These are phyloP conservation scores for Saraca asoca DNA, from an alignment of 331 rosid species.

Conservation along the genomic window DNA sequence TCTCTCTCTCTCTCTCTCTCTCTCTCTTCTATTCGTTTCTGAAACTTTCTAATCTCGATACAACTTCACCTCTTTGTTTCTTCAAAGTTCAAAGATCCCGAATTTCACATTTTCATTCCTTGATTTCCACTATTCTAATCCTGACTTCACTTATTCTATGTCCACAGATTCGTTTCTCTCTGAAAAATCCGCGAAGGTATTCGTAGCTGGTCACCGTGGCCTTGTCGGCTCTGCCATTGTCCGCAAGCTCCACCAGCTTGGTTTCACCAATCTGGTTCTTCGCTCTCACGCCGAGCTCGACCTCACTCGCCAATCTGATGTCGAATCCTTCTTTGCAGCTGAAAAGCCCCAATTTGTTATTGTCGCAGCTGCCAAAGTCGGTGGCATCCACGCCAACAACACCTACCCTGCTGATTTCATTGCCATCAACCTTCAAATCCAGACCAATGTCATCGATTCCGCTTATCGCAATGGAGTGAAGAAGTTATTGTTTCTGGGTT, in stretches of 20 bases:
- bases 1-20: too few relatives aligned
- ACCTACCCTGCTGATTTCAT: constrained; percentile 96
- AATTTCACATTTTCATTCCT: too few relatives aligned
- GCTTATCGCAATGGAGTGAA: constrained; percentile 63
- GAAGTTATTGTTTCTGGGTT: constrained; percentile 84
- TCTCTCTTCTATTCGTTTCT: too few relatives aligned
- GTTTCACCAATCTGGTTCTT: constrained; percentile 67
- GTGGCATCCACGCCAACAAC: constrained; percentile 95
- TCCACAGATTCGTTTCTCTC: background rate
- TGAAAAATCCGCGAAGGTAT: constrained; percentile 80
- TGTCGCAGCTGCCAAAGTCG: constrained; percentile 95
- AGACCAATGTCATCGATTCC: constrained; percentile 80
- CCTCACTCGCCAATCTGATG: constrained; percentile 81
- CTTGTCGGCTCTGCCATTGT: constrained; percentile 93
- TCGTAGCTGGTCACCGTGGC: constrained; percentile 94
- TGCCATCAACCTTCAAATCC: constrained; percentile 86
- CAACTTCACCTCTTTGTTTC: too few relatives aligned
- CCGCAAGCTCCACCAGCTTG: constrained; percentile 68
- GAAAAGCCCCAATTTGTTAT: constrained; percentile 75
- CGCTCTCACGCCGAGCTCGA: constrained; percentile 80
- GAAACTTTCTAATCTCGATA: too few relatives aligned
- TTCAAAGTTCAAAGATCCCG: too few relatives aligned
- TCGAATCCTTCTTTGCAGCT: constrained; percentile 79
- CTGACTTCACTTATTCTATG: too few relatives aligned
- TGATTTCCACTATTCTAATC: too few relatives aligned